These are phyloP conservation scores for Panaeolus papilionaceus DNA, from an alignment of 768 basidiomycete species.

Conservation along the genomic window DNA sequence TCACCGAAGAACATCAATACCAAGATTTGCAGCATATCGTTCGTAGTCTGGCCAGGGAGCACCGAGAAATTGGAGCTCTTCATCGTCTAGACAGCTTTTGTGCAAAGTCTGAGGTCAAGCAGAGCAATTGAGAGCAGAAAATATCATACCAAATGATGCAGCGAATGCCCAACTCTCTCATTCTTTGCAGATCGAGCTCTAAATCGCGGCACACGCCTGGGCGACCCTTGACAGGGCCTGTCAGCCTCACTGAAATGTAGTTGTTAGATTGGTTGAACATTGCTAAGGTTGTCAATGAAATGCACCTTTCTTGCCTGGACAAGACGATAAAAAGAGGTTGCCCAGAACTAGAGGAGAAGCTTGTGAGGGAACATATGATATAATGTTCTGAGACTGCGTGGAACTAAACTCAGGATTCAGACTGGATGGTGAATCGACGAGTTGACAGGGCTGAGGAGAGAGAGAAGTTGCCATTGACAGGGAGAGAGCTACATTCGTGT, in stretches of 20 bases:
- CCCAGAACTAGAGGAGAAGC: constrained; percentile 54
- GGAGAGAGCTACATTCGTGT: constrained; percentile 26
- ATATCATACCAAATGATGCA: constrained; percentile 80
- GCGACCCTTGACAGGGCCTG: constrained; percentile 79
- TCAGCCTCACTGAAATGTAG: constrained; percentile 60
- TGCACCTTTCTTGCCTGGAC: constrained; percentile 76
- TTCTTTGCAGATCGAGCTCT: constrained; percentile 74
- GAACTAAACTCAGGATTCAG: background rate
- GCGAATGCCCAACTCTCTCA: constrained; percentile 74
- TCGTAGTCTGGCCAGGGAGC: constrained; percentile 84
- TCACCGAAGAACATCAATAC: constrained; percentile 83
- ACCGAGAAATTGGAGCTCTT: constrained; percentile 86
- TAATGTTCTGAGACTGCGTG: background rate
- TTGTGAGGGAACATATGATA: background rate
- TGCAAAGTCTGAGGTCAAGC: constrained; percentile 15
- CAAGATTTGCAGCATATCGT: constrained; percentile 59
- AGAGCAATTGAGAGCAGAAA: constrained; percentile 9
- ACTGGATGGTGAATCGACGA: constrained; percentile 14
- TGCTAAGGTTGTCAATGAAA: background rate
- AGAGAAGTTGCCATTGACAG: constrained; percentile 25
- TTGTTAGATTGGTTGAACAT: constrained; percentile 1
- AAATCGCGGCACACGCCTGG: constrained; percentile 86
- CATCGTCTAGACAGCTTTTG: constrained; percentile 81
- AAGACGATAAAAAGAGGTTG: constrained; percentile 89
- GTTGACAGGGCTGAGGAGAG: constrained; percentile 6